Evolutionary conservation across 306 rosid species (phyloP).

Genomic region (Inga oerstediana): DNA sequence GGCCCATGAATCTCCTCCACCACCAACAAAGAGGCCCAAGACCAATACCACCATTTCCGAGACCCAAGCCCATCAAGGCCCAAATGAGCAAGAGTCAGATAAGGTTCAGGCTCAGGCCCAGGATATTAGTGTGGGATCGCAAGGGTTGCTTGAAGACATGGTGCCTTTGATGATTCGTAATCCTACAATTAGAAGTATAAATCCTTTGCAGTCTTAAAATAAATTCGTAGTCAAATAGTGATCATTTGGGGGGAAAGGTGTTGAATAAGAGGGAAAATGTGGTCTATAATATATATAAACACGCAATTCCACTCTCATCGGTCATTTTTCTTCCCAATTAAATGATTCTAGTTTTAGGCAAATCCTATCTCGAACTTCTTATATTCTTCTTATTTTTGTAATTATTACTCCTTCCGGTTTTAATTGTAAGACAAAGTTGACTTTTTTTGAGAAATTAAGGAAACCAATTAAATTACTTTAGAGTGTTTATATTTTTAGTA

Average conservation of each 20-base stretch:
- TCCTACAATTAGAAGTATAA: conserved; percentile 41
- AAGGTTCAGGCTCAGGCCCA: conserved; percentile 19
- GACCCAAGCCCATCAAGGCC: conserved; percentile 19
- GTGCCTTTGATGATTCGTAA: conserved; percentile 83
- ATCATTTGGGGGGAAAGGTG: background rate
- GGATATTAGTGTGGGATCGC: conserved; percentile 44
- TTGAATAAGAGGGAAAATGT: background rate
- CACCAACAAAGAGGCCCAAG: conserved; percentile 60
- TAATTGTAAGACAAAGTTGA: too few species aligned
- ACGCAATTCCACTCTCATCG: background rate
- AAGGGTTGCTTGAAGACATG: conserved; percentile 89
- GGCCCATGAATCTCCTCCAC: conserved; percentile 37
- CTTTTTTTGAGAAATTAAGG: too few species aligned
- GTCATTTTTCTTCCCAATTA: background rate
- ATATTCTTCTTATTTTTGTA: conserved; percentile 41
- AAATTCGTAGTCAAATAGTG: background rate
- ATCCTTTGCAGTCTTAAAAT: background rate
- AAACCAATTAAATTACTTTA: too few species aligned
- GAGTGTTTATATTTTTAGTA: too few species aligned
- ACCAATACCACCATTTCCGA: background rate
- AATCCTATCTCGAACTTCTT: conserved; percentile 42
- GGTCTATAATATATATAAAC: background rate
- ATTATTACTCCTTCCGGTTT: background rate
- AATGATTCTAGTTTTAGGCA: background rate
- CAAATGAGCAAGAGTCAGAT: conserved; percentile 14